A percentile compares a stretch with the other conserved stretches of the same genome.
Conservation (phyloP, 2,329 filamentous ascomycete species). For the Sporothrix schenckii region DNA sequence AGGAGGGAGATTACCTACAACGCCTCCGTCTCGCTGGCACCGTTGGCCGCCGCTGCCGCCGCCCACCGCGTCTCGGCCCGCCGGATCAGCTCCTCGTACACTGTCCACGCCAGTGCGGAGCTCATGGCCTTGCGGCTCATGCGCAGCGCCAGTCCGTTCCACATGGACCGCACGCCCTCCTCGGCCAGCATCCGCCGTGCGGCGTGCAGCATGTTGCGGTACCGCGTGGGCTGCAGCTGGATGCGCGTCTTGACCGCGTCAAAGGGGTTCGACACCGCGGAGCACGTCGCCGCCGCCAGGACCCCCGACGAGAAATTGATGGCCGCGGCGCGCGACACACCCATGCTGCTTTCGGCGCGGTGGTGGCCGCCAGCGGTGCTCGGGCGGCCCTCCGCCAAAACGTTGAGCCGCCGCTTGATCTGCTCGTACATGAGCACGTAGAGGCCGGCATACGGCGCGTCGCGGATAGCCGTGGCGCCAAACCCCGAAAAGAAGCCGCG, state of each 20-base stretch:
- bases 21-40: background rate
- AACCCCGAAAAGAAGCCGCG: slow-evolving; percentile 92
- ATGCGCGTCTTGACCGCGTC: slow-evolving; percentile 95
- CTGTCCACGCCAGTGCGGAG: slow-evolving; percentile 93
- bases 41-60: slow-evolving; percentile 17
- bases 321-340: slow-evolving; percentile 56
- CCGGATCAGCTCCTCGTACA: slow-evolving; percentile 91
- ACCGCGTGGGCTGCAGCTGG: slow-evolving; percentile 82
- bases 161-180: slow-evolving; percentile 78
- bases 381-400: slow-evolving; percentile 27
- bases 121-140: slow-evolving; percentile 92
- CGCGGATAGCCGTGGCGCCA: slow-evolving; percentile 87
- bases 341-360: slow-evolving; percentile 39
- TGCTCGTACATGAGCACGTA: slow-evolving; percentile 95
- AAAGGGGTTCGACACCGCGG: slow-evolving; percentile 91
- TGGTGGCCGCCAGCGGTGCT: no score
- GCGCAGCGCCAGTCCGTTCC: slow-evolving; percentile 81
- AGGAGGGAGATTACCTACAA: background rate
- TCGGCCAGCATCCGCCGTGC: slow-evolving; percentile 75
- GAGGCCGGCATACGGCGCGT: slow-evolving; percentile 94
- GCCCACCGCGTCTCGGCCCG: slow-evolving; percentile 56
- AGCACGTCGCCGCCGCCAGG: slow-evolving; percentile 78
- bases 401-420: slow-evolving; percentile 66
- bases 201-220: slow-evolving; percentile 80
- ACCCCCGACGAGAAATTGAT: slow-evolving; percentile 88